phyloP scores from a whole-genome alignment of 805 yeast genomes.

The Pichia ethanolica region DNA sequence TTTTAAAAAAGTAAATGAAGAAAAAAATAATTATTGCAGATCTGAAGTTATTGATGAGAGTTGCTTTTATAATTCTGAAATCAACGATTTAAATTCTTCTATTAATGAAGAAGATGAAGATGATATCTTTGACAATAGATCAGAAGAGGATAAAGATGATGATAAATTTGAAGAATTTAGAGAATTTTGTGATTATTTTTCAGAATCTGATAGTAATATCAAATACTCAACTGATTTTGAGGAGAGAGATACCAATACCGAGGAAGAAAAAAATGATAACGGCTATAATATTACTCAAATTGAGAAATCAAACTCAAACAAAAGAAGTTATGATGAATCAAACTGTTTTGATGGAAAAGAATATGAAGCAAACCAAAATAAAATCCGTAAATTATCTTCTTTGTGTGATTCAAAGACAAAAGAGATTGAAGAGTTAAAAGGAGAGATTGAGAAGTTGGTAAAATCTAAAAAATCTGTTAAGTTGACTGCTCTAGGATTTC shows the following conservation, averaged over 20 bases:
- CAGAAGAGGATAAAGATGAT: neutral
- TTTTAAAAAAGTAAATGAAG: neutral
- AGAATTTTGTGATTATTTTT: too few relatives aligned
- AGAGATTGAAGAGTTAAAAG: neutral
- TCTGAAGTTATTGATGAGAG: neutral
- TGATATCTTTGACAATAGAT: neutral
- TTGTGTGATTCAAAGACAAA: neutral
- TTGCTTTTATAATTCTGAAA: neutral
- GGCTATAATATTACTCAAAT: too few relatives aligned
- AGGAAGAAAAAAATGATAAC: neutral
- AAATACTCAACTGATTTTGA: neutral
- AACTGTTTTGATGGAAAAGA: neutral
- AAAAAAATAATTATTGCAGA: neutral
- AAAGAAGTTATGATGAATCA: neutral
- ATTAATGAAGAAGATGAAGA: neutral
- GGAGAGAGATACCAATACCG: neutral
- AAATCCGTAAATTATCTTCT: neutral
- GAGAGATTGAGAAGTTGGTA: neutral
- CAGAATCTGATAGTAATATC: neutral
- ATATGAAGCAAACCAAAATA: neutral
- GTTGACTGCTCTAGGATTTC: constrained; percentile 10
- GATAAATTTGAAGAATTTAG: too few relatives aligned
- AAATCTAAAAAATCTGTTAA: neutral
- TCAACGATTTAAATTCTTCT: too few relatives aligned
- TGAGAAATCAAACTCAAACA: neutral